A percentile compares a stretch with the other conserved stretches of the same genome.
Evolutionary conservation across 208 protist genomes (phyloP).

Genomic region (Wallacemonas collosoma): DNA sequence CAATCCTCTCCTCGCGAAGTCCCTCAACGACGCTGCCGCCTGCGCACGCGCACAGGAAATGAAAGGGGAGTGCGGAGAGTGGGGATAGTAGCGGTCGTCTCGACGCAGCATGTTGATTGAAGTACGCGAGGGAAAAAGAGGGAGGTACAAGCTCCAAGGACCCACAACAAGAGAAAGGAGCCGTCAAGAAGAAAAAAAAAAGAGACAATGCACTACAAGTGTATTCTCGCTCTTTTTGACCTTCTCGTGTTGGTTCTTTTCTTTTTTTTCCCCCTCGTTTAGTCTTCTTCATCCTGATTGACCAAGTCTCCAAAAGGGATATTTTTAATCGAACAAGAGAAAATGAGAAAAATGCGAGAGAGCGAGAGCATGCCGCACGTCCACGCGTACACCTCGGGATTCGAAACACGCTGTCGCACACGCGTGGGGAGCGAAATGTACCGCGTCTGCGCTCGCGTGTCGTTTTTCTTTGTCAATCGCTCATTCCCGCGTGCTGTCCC

Average conservation of each 20-base stretch:
- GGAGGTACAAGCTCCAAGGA: background rate
- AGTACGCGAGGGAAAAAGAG: constrained; percentile 2
- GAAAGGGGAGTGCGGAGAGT: constrained; percentile 7
- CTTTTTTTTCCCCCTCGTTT: constrained; percentile 10
- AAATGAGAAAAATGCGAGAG: background rate
- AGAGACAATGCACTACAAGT: constrained; percentile 7
- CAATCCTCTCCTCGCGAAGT: background rate
- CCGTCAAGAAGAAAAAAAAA: constrained; percentile 8
- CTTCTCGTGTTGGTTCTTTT: background rate
- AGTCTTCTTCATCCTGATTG: constrained; percentile 8
- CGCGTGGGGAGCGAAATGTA: too few species aligned
- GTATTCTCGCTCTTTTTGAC: background rate
- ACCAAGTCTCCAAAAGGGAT: constrained; percentile 13
- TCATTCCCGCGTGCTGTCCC: too few species aligned
- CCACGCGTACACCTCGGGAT: too few species aligned
- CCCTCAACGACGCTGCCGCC: too few species aligned
- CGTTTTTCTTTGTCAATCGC: too few species aligned
- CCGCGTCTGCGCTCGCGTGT: too few species aligned
- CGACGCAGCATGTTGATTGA: background rate
- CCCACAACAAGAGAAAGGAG: background rate
- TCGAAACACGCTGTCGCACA: too few species aligned
- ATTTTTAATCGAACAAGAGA: background rate
- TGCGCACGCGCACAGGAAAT: background rate
- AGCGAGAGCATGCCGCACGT: too few species aligned
- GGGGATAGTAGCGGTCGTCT: constrained; percentile 12